phyloP scores from a whole-genome alignment of 179 eudicot genomes.

The Spinacia oleracea region DNA sequence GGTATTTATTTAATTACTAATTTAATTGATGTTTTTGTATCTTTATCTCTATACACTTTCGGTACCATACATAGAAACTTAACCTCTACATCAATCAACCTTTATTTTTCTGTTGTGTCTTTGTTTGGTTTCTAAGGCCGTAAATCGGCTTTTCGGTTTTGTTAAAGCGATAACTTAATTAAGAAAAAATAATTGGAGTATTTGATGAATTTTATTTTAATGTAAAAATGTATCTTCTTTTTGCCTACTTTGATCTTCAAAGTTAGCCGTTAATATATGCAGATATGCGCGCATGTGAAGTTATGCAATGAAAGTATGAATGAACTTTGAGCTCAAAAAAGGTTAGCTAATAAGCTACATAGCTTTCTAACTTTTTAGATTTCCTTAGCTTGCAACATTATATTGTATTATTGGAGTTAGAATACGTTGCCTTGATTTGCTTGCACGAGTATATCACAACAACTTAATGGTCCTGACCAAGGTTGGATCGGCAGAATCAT shows the following conservation, averaged over 20 bases:
- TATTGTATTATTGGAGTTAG: not conserved
- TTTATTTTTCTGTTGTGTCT: not conserved
- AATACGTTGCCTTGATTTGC: not conserved
- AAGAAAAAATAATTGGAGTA: not conserved
- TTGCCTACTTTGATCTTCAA: not conserved
- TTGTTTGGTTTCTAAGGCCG: slow-evolving; percentile 1
- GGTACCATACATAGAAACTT: slow-evolving; percentile 19
- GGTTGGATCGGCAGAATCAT: too few relatives aligned
- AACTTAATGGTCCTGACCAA: slow-evolving; percentile 1
- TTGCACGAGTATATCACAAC: not conserved
- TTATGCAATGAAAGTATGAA: not conserved
- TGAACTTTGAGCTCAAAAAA: not conserved
- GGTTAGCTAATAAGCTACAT: not conserved
- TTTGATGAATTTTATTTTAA: not conserved
- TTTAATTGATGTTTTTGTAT: too few relatives aligned
- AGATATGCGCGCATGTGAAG: not conserved
- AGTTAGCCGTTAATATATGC: not conserved
- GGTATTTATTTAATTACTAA: not conserved
- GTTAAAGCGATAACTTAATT: not conserved
- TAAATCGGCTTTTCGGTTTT: not conserved
- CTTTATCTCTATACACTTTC: not conserved
- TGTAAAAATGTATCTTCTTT: not conserved
- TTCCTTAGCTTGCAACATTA: not conserved
- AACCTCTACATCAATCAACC: slow-evolving; percentile 24
- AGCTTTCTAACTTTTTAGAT: not conserved